Evolutionary conservation across 768 basidiomycete genomes (phyloP), one percentile per base, ranked within the genome.

Genomic region (Boletus reticulatus): DNA sequence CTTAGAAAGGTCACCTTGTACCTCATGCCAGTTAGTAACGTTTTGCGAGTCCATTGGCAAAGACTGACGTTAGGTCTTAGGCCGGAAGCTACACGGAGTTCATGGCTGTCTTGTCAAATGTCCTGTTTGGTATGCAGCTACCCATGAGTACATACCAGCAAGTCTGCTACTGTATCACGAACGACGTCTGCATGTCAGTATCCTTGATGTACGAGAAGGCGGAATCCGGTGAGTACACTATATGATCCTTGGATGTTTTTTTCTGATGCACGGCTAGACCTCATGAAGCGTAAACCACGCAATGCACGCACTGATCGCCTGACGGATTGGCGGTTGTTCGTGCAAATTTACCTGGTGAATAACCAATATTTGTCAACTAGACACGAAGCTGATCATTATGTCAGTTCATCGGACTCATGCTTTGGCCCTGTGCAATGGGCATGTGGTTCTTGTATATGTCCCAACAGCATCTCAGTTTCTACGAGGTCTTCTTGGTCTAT

Each of bases 41-140:
- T 34, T 42, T 13, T 34, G n/a, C 16, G 8, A 19, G 10, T 11
- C 12, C 20, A 14, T 43, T 13, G 38, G 47, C 51, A 41, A 24
- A 12, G n/a, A 6, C 24, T 54, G 20, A 64, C 42, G 1, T 10
- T 10, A 10, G n/a, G 11, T 32, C 19, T 22, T 61, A 78, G 71
- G 77, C 78, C 27, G 80, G 81, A 39, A 78, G 77, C 12, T 86
- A 83, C 69, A 75, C 81, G 6, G 82, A 85, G 60, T 78, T 84
- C 58, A 78, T 83, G 73, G 74, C 82, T 3, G 80, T 87, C 53
- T 64, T 84, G 10, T 52, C 78, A 34, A 84, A 83, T 57, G 80
- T 82, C n/a, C 71, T 84, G 57, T 63, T 83, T 22, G 84, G 84
- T 46, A 79, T 85, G 64, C 84, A 83, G 24, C 70, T 83, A n/a